Conservation (phyloP, 108 stramenopile genomes). For the Skeletonema marinoi region DNA sequence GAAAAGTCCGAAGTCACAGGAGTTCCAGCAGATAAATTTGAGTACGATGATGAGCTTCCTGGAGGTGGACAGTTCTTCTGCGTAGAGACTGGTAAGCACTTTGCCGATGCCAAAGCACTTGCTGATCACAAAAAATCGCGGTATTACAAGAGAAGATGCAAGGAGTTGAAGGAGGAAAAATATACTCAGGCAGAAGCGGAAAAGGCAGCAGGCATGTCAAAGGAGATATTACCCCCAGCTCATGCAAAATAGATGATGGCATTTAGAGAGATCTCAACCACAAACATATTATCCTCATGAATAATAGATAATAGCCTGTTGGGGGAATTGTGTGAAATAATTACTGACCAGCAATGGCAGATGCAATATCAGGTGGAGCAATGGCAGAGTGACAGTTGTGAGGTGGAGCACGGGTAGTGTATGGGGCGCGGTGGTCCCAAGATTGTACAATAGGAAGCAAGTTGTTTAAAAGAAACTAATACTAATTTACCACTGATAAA, state of each 20-base stretch:
- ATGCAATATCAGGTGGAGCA: neutral
- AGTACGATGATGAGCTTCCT: conserved; percentile 95
- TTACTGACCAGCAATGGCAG: neutral
- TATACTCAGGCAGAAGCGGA: conserved; percentile 82
- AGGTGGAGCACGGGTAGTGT: neutral
- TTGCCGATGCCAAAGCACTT: conserved; percentile 88
- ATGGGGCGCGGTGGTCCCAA: neutral
- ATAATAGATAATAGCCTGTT: too few relatives aligned
- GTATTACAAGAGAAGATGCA: conserved; percentile 87
- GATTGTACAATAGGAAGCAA: neutral
- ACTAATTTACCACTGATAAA: neutral
- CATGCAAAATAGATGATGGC: conserved; percentile 47
- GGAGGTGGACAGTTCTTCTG: conserved; percentile 99
- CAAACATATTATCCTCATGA: neutral
- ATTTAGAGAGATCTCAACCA: neutral
- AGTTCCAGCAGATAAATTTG: conserved; percentile 61
- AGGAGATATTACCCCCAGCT: conserved; percentile 87
- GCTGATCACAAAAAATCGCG: conserved; percentile 93
- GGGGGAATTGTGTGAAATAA: too few relatives aligned
- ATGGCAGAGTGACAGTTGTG: neutral
- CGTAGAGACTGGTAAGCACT: conserved; percentile 93
- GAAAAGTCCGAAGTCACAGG: conserved; percentile 77
- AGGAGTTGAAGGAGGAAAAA: conserved; percentile 91
- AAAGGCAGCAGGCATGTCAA: conserved; percentile 86
- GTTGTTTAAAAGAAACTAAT: too few relatives aligned